A percentile compares a stretch with the other conserved stretches of the same genome.
These are phyloP conservation scores for Fraxinus latifolia DNA, from an alignment of 305 asterid species.

Conservation along the genomic window DNA sequence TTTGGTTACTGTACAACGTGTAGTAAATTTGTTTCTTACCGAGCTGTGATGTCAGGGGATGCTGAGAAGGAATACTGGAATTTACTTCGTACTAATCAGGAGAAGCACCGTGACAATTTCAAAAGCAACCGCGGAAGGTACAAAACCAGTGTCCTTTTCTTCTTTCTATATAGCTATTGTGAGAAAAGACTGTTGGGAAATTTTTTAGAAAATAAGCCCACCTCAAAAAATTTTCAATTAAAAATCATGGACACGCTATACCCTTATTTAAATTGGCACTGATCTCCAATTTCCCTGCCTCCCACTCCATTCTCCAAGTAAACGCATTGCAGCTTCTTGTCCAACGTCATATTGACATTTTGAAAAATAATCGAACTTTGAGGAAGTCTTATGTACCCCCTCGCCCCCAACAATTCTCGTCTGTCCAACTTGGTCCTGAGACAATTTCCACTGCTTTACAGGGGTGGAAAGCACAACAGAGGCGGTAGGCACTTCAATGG, in stretches of 20 bases:
- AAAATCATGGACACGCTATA: background rate
- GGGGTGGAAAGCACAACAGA: constrained; percentile 76
- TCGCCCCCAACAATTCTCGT: no score
- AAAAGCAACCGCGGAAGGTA: constrained; percentile 78
- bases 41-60: constrained; percentile 53
- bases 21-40: background rate
- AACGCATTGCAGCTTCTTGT: background rate
- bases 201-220: background rate
- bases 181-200: background rate
- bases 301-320: background rate
- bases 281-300: background rate
- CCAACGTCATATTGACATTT: background rate
- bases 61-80: constrained; percentile 94
- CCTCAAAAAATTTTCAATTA: background rate
- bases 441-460: constrained; percentile 18
- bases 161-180: background rate
- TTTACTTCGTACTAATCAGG: constrained; percentile 59
- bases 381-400: background rate
- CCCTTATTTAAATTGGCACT: background rate
- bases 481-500: constrained; percentile 58
- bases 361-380: background rate
- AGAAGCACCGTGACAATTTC: constrained; percentile 51
- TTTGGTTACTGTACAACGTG: background rate
- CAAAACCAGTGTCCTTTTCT: background rate
- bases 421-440: background rate